Conservation (phyloP, 805 yeast species). For the Suhomyces sp. region DNA sequence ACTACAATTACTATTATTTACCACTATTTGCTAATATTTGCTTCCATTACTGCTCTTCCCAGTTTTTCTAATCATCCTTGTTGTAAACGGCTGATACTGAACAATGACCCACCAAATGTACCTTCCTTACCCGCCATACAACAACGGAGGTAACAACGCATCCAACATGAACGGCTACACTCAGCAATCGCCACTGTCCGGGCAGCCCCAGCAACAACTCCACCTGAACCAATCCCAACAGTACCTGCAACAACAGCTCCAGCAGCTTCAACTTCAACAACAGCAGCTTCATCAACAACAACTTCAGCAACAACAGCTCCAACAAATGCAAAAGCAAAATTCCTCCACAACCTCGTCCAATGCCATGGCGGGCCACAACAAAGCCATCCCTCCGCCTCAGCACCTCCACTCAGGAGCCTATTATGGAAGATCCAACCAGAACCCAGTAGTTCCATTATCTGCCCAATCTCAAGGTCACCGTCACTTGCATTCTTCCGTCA, state of each 20-base stretch:
- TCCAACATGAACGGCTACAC: conserved; percentile 10
- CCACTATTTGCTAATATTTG: not conserved
- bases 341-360: not conserved
- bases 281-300: conserved; percentile 3
- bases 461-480: not conserved
- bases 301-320: conserved; percentile 13
- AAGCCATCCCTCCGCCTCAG: conserved; percentile 4
- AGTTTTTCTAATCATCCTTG: not conserved
- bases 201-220: conserved; percentile 6
- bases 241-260: conserved; percentile 7
- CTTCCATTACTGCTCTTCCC: not conserved
- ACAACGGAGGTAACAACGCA: not conserved
- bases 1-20: not conserved
- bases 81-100: not conserved
- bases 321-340: conserved; percentile 4
- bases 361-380: not conserved
- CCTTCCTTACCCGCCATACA: conserved; percentile 6
- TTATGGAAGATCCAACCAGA: conserved; percentile 3
- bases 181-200: conserved; percentile 1
- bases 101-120: conserved; percentile 4
- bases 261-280: not conserved
- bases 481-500: not conserved
- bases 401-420: conserved; percentile 3
- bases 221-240: conserved; percentile 10
- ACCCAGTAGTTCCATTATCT: conserved; percentile 1